These are phyloP conservation scores for Acacia confusa DNA, from an alignment of 306 rosid genomes.

Conservation along the genomic window DNA sequence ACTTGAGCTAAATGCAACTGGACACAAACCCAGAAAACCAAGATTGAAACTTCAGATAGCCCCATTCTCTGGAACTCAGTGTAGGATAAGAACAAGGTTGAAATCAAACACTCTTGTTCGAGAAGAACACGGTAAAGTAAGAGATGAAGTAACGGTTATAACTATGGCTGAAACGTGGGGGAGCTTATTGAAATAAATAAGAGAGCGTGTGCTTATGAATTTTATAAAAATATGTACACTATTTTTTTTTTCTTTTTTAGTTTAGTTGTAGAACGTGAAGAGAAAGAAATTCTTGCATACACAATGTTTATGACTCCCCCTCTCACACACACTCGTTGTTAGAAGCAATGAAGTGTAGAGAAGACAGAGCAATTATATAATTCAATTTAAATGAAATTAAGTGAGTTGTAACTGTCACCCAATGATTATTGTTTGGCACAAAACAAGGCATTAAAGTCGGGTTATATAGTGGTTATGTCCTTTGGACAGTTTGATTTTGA, in stretches of 20 bases:
- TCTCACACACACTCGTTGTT: neutral
- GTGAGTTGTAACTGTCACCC: neutral
- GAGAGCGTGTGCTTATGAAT: constrained; percentile 15
- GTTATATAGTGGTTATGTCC: neutral
- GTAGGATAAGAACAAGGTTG: neutral
- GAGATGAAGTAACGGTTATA: constrained; percentile 39
- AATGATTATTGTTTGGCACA: neutral
- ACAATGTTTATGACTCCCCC: neutral
- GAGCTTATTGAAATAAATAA: constrained; percentile 34
- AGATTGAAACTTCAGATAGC: constrained; percentile 23
- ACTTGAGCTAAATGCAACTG: constrained; percentile 33
- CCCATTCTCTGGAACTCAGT: constrained; percentile 12
- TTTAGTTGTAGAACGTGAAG: constrained; percentile 31
- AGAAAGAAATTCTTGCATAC: neutral
- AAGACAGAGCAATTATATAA: neutral
- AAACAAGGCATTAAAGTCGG: neutral
- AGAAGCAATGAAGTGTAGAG: neutral
- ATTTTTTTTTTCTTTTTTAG: neutral
- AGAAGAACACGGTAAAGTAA: constrained; percentile 11
- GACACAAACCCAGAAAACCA: constrained; percentile 29
- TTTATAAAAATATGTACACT: neutral
- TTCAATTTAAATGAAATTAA: neutral
- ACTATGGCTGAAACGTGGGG: constrained; percentile 36
- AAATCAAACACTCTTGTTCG: neutral
- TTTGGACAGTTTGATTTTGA: constrained; percentile 1